phyloP scores from a whole-genome alignment of 2,329 filamentous ascomycete species.

The Zymoseptoria tritici region DNA sequence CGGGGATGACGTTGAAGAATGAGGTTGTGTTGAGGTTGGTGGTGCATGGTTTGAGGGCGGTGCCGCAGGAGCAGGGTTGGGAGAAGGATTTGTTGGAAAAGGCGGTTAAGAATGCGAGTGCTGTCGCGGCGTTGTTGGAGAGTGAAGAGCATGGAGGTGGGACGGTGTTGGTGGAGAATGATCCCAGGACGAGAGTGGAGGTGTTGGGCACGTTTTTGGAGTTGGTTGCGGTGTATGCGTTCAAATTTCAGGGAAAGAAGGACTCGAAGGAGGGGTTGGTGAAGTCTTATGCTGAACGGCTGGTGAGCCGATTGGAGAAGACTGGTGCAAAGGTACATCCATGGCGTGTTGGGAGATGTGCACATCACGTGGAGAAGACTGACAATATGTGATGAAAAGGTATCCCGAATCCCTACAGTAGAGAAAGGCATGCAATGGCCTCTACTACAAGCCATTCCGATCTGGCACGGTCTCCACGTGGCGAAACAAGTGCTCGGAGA shows the following conservation, averaged over 20 bases:
- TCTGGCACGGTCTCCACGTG: slow-evolving; percentile 40
- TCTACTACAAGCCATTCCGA: slow-evolving; percentile 29
- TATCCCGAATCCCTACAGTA: background rate
- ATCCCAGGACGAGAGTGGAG: slow-evolving; percentile 30
- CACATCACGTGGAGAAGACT: background rate
- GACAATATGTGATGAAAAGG: background rate
- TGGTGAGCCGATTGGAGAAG: slow-evolving; percentile 29
- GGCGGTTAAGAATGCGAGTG: slow-evolving; percentile 33
- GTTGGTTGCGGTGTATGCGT: slow-evolving; percentile 35
- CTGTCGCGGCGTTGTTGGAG: slow-evolving; percentile 37
- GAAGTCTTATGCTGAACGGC: slow-evolving; percentile 32
- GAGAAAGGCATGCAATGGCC: slow-evolving; percentile 12
- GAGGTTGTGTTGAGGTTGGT: slow-evolving; percentile 28
- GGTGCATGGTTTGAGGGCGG: slow-evolving; percentile 30
- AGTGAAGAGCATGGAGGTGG: slow-evolving; percentile 32
- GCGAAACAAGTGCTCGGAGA: slow-evolving; percentile 35
- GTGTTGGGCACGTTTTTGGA: slow-evolving; percentile 39
- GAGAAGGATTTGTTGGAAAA: slow-evolving; percentile 31
- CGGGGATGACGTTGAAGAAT: slow-evolving; percentile 29
- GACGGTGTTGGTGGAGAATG: slow-evolving; percentile 13
- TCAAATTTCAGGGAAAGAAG: slow-evolving; percentile 26
- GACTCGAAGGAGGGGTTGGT: slow-evolving; percentile 33
- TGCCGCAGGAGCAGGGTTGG: slow-evolving; percentile 31
- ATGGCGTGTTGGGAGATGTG: background rate
- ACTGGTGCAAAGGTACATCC: slow-evolving; percentile 7